Evolutionary conservation across 192 early-diverging fungal genomes (phyloP).

Genomic region (Chytriomyces confervae): DNA sequence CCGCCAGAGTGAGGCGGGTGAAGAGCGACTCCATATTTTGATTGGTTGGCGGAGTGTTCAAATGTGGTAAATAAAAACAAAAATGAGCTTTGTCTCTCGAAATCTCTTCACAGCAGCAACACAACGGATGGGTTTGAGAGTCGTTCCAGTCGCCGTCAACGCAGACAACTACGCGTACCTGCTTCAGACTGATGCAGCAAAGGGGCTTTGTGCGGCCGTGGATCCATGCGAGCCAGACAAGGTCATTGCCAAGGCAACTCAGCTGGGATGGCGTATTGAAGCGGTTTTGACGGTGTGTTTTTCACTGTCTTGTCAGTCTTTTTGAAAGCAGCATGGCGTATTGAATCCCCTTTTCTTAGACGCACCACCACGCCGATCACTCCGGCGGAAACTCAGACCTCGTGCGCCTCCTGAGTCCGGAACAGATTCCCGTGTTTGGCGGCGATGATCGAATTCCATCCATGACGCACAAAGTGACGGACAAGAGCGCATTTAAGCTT

Average conservation of each 20-base stretch:
- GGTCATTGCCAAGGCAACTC: slow-evolving; percentile 10
- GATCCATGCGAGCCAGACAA: slow-evolving; percentile 34
- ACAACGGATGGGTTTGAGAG: background rate
- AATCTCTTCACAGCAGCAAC: background rate
- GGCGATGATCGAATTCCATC: slow-evolving; percentile 85
- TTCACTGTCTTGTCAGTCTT: background rate
- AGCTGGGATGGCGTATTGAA: slow-evolving; percentile 17
- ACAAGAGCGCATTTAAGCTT: slow-evolving; percentile 76
- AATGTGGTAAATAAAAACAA: too few species aligned
- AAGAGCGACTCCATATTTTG: background rate
- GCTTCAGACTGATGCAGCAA: slow-evolving; percentile 8
- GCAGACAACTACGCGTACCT: slow-evolving; percentile 41
- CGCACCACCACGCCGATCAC: slow-evolving; percentile 94
- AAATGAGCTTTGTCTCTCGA: too few species aligned
- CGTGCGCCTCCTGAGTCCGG: slow-evolving; percentile 43
- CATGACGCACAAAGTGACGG: slow-evolving; percentile 72
- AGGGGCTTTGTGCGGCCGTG: slow-evolving; percentile 28
- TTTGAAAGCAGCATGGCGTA: too few species aligned
- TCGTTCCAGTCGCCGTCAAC: slow-evolving; percentile 33
- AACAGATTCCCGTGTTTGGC: slow-evolving; percentile 76
- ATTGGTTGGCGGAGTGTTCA: background rate
- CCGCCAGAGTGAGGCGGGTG: background rate
- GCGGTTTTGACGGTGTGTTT: slow-evolving; percentile 20
- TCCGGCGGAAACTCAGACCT: slow-evolving; percentile 77
- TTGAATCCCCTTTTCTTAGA: slow-evolving; percentile 44